phyloP scores from a whole-genome alignment of 176 grass and related monocot genomes.

The Elymus sibiricus region DNA sequence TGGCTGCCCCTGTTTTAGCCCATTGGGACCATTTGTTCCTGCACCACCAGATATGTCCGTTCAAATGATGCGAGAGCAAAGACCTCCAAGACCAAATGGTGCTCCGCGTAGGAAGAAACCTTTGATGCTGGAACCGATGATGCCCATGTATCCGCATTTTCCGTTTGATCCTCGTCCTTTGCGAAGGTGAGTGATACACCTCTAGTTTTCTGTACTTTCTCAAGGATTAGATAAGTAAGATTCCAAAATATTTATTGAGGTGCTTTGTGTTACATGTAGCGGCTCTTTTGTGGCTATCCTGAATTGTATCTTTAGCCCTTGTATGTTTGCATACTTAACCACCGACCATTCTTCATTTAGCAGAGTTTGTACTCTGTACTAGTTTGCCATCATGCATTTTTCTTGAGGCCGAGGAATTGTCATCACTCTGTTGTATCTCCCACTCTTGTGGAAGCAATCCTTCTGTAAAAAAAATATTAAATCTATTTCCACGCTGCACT shows the following conservation, averaged over 20 bases:
- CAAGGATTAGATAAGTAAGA: background rate
- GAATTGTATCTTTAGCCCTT: background rate
- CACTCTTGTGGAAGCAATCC: background rate
- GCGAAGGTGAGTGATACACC: constrained; percentile 42
- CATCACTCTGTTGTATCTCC: background rate
- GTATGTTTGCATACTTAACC: background rate
- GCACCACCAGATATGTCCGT: constrained; percentile 55
- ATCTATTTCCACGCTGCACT: background rate
- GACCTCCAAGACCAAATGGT: constrained; percentile 32
- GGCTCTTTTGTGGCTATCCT: background rate
- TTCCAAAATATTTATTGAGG: background rate
- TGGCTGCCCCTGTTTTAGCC: constrained; percentile 42
- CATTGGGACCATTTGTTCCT: constrained; percentile 86
- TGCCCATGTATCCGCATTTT: constrained; percentile 55
- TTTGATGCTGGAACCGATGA: constrained; percentile 31
- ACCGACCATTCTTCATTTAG: background rate
- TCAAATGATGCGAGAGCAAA: constrained; percentile 56
- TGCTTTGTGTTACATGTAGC: background rate
- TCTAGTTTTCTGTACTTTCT: background rate
- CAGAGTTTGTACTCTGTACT: background rate
- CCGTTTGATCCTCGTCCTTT: constrained; percentile 39
- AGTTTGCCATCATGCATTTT: background rate
- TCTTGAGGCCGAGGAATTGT: background rate
- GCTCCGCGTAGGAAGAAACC: constrained; percentile 25
- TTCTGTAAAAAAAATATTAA: background rate